Evolutionary conservation across 495 filamentous ascomycete genomes (phyloP).

Genomic region (Glutinoglossum americanum): DNA sequence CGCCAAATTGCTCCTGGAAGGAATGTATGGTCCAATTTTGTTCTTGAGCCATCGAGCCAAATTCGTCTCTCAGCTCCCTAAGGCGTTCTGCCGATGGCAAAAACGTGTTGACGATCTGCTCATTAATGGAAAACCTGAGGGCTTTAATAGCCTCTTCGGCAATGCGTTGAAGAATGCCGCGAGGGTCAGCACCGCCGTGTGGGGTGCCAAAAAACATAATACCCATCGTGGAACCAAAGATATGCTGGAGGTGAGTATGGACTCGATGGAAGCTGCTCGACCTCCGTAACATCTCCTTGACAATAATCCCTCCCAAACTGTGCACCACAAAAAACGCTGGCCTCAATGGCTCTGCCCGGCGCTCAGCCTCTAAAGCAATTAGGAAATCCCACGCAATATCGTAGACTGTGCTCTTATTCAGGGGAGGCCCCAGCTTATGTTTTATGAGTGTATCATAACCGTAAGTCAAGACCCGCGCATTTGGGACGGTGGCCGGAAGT

Average conservation of each 20-base stretch:
- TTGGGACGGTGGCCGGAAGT: neutral
- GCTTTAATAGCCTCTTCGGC: slow-evolving; percentile 9
- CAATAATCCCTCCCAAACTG: slow-evolving; percentile 16
- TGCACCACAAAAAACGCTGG: slow-evolving; percentile 28
- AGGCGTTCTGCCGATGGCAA: slow-evolving; percentile 16
- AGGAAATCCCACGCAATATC: slow-evolving; percentile 21
- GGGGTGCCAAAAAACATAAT: slow-evolving; percentile 23
- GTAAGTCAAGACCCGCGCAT: slow-evolving; percentile 3
- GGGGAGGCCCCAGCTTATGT: slow-evolving; percentile 9
- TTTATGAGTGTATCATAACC: slow-evolving; percentile 15
- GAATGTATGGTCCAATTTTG: slow-evolving; percentile 17
- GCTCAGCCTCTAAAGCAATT: slow-evolving; percentile 14
- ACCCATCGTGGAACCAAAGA: slow-evolving; percentile 19
- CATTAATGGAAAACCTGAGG: slow-evolving; percentile 10
- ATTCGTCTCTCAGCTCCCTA: slow-evolving; percentile 15
- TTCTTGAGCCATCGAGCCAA: slow-evolving; percentile 11
- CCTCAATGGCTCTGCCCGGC: slow-evolving; percentile 11
- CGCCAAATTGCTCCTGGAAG: slow-evolving; percentile 17
- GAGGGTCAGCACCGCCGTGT: slow-evolving; percentile 16
- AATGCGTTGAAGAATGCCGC: slow-evolving; percentile 9
- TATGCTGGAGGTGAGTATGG: slow-evolving; percentile 9
- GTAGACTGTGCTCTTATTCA: slow-evolving; percentile 17
- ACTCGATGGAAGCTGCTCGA: slow-evolving; percentile 7
- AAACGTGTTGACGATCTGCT: slow-evolving; percentile 12
- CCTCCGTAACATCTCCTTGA: slow-evolving; percentile 21